Base-by-base conservation (phyloP, 2,329 filamentous ascomycete genomes). In the Penicillium nordicum region DNA sequence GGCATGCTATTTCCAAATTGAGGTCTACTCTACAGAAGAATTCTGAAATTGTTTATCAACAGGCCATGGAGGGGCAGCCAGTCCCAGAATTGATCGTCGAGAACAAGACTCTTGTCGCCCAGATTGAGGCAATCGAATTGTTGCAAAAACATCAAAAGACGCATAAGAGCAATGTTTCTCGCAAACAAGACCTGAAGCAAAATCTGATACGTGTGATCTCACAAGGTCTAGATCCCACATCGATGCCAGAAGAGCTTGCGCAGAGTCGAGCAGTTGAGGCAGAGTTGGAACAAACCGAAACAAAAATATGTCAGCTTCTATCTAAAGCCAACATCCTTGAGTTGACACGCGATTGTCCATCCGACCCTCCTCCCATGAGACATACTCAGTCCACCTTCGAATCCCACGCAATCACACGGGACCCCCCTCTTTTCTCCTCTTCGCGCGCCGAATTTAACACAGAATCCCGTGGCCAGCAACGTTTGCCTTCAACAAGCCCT, bases 81-180 rank as follows among this genome's bases (percentile, higher is more conserved):
- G 66, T 67, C 2, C 67, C 70, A 14, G 70, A 74, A 25, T 47
- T 77, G 45, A 63, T 74, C 25, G 54, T 67, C 4, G 66, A 72
- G 55, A 74, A 74, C 57, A 73, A 73, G 50, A 55, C 53, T 14
- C 66, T 77, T 23, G 69, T 69, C 16, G 58, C 62, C 30, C 74
- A 69, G 54, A 74, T 78, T 23, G 67, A 73, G 45, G 71, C 74
- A 6, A 69, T 78, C 50, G 65, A 73, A 43, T 57, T 59, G 16
- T 57, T 78, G 36, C 67, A 72, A 49, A 53, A 57, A 12, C 60
- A 74, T 29, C 69, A 66, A 44, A 45, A 50, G 6, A 54, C 63
- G 4, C 70, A 76, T 36, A 52, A 66, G 12, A 37, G 52, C 16
- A 66, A 68, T 36, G 59, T 68, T 32, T 57, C 64, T 48, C 70